Conservation (phyloP, 805 yeast genomes). For the Ogataea parapolymorpha region DNA sequence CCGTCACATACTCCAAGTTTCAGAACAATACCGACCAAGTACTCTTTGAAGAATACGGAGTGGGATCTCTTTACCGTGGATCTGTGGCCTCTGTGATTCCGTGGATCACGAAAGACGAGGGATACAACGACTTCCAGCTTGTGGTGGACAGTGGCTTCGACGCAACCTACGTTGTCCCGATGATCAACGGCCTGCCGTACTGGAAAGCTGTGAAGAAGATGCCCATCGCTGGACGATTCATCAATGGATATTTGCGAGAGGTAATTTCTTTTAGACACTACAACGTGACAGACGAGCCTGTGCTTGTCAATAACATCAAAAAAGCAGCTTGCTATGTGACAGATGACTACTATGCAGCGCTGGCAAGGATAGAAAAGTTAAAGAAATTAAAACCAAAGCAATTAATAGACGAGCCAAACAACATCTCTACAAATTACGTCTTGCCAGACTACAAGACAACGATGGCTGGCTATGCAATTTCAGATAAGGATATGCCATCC, state of each 20-base stretch:
- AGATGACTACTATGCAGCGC: conserved; percentile 41
- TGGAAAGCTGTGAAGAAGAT: conserved; percentile 75
- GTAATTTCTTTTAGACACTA: conserved; percentile 86
- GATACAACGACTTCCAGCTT: conserved; percentile 57
- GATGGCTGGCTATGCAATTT: conserved; percentile 56
- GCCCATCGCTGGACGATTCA: conserved; percentile 82
- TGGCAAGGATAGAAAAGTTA: conserved; percentile 27
- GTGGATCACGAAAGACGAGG: conserved; percentile 41
- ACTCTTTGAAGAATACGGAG: conserved; percentile 90
- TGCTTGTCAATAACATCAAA: conserved; percentile 79
- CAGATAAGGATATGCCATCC: conserved; percentile 14
- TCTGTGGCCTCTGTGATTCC: conserved; percentile 61
- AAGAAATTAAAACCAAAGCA: conserved; percentile 19
- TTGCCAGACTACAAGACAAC: conserved; percentile 86
- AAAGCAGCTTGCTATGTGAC: conserved; percentile 75
- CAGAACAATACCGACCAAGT: conserved; percentile 87
- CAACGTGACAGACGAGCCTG: conserved; percentile 88
- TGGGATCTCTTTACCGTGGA: conserved; percentile 64
- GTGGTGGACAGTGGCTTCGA: conserved; percentile 88
- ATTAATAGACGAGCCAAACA: conserved; percentile 23
- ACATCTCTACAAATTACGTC: conserved; percentile 61
- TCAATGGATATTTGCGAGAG: conserved; percentile 82
- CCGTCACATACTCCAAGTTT: conserved; percentile 75
- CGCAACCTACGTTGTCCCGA: conserved; percentile 83
- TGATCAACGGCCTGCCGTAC: conserved; percentile 71